These are phyloP conservation scores for Castanospermum australe DNA, from an alignment of 306 rosid species.

Conservation along the genomic window DNA sequence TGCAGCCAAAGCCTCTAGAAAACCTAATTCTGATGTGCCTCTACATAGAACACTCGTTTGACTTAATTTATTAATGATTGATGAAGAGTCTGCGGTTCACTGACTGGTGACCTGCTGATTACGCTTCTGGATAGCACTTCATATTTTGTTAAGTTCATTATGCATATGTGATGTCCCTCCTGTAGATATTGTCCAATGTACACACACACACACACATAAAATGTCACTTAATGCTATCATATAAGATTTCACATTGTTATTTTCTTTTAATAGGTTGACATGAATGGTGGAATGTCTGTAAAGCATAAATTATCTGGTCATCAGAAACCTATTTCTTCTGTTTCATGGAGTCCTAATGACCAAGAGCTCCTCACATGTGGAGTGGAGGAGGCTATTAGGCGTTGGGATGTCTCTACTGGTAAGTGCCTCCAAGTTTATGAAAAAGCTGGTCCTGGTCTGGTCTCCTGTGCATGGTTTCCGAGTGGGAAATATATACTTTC, in stretches of 20 bases:
- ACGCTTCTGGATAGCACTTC: not conserved
- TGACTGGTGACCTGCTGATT: not conserved
- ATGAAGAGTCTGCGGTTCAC: not conserved
- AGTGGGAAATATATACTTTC: slow-evolving; percentile 73
- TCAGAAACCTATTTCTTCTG: slow-evolving; percentile 63
- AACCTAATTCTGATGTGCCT: not conserved
- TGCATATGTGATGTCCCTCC: slow-evolving; percentile 8
- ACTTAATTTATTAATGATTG: not conserved
- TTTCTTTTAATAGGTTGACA: slow-evolving; percentile 53
- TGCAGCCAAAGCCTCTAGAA: not conserved
- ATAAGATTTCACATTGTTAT: not conserved
- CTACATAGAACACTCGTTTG: not conserved
- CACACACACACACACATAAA: not conserved
- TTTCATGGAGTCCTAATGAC: slow-evolving; percentile 89
- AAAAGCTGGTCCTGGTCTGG: slow-evolving; percentile 62
- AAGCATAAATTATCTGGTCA: slow-evolving; percentile 79
- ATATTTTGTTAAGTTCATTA: not conserved
- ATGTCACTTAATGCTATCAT: not conserved
- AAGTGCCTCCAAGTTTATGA: slow-evolving; percentile 80
- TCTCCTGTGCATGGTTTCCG: slow-evolving; percentile 92
- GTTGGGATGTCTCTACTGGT: slow-evolving; percentile 85
- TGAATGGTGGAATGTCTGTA: slow-evolving; percentile 47
- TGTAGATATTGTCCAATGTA: not conserved
- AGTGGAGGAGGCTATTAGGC: slow-evolving; percentile 82
- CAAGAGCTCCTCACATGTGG: slow-evolving; percentile 91